Percentiles rank a stretch among this genome's conserved stretches.
Evolutionary conservation across 2,329 filamentous ascomycete species (phyloP).

Genomic region (Ophiobolus disseminans): DNA sequence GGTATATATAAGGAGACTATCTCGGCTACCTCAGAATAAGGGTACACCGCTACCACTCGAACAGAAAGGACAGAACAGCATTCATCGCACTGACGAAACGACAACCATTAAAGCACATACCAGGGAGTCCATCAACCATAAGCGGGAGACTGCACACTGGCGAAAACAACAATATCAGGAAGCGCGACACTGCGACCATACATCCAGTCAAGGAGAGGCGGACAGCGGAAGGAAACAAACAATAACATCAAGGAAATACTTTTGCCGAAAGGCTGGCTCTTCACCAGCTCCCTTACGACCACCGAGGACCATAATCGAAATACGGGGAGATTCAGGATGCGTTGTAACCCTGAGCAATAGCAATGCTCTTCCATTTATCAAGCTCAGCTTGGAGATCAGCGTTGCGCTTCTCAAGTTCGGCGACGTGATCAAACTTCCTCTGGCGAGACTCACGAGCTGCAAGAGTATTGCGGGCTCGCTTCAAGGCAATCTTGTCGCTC

Average conservation of each 20-base stretch:
- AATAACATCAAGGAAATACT: constrained; percentile 20
- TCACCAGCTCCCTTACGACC: constrained; percentile 49
- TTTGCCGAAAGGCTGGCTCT: constrained; percentile 38
- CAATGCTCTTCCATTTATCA: constrained; percentile 53
- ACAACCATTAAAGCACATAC: constrained; percentile 26
- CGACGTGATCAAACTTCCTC: constrained; percentile 79
- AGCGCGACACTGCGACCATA: constrained; percentile 16
- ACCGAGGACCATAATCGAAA: constrained; percentile 36
- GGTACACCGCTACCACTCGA: constrained; percentile 6
- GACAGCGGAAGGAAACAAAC: constrained; percentile 3
- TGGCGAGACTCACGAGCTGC: constrained; percentile 92
- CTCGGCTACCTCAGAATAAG: constrained; percentile 19
- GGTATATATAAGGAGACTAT: constrained; percentile 28
- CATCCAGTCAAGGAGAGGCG: constrained; percentile 19
- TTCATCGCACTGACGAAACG: constrained; percentile 2
- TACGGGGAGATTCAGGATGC: constrained; percentile 43
- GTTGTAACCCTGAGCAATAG: constrained; percentile 47
- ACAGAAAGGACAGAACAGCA: constrained; percentile 1
- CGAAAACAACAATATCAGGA: constrained; percentile 21
- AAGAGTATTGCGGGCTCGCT: constrained; percentile 91
- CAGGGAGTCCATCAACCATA: constrained; percentile 48
- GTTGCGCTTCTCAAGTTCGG: constrained; percentile 77
- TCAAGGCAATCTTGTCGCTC: constrained; percentile 78
- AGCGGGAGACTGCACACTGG: constrained; percentile 46
- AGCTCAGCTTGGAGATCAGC: constrained; percentile 66